These are phyloP conservation scores for Apiotrichum sp. DNA, from an alignment of 1,284 basidiomycete species.

Conservation along the genomic window DNA sequence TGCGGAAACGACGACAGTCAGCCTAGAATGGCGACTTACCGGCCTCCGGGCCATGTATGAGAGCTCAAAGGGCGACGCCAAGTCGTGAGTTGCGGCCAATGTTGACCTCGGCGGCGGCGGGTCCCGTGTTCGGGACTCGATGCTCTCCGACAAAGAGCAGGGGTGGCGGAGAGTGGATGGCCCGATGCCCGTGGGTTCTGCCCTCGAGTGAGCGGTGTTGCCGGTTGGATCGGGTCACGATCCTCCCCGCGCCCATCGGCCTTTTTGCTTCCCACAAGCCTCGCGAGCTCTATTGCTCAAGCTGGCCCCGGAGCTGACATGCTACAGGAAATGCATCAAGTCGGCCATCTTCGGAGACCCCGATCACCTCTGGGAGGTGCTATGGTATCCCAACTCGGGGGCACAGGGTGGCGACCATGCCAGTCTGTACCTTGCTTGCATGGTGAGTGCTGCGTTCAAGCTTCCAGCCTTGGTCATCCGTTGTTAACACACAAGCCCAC, in stretches of 20 bases:
- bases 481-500: constrained; percentile 51
- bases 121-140: no score
- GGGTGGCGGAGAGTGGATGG: no score
- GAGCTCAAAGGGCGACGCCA: constrained; percentile 50
- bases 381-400: constrained; percentile 77
- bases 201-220: no score
- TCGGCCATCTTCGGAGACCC: constrained; percentile 46
- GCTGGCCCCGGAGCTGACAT: no score
- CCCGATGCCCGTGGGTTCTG: no score
- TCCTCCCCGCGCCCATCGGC: no score
- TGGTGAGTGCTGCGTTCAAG: constrained; percentile 51
- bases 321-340: constrained; percentile 44
- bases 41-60: constrained; percentile 67
- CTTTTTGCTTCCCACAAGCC: no score
- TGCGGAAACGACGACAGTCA: constrained; percentile 58
- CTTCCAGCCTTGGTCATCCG: neutral
- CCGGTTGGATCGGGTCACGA: no score
- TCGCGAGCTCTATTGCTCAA: no score
- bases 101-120: no score
- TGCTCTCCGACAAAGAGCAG: no score
- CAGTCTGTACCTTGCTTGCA: constrained; percentile 71
- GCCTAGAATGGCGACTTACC: constrained; percentile 68
- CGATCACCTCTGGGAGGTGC: constrained; percentile 53
- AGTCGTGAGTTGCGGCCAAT: constrained; percentile 33
- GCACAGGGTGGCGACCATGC: constrained; percentile 54